phyloP scores from a whole-genome alignment of 257 asterid species.

The Fraxinus quadrangulata region DNA sequence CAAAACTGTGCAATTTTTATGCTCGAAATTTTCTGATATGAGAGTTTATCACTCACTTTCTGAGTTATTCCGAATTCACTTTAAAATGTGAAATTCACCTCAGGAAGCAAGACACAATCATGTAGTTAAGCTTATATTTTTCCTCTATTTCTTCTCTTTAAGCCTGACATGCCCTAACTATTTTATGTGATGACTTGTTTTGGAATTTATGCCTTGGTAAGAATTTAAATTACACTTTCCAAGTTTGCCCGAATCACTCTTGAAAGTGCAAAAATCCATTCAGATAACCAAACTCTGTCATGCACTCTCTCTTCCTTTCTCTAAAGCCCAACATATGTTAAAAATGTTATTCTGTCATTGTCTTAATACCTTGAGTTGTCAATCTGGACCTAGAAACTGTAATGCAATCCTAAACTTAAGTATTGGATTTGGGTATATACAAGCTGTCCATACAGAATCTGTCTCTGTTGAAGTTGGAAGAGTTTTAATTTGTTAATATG shows the following conservation, averaged over 20 bases:
- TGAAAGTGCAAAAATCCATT: neutral
- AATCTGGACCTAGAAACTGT: neutral
- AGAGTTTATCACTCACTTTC: neutral
- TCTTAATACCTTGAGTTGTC: neutral
- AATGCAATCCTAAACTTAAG: neutral
- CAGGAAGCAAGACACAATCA: neutral
- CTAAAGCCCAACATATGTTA: too few species aligned
- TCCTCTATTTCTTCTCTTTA: neutral
- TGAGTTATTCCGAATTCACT: neutral
- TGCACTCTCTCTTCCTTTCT: neutral
- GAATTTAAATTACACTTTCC: neutral
- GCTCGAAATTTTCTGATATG: neutral
- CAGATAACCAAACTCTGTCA: neutral
- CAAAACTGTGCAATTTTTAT: neutral
- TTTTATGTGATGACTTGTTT: neutral
- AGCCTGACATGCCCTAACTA: neutral
- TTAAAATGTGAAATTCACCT: neutral
- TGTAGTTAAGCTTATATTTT: neutral
- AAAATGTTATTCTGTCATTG: neutral
- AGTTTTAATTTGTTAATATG: too few species aligned
- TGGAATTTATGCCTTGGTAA: neutral
- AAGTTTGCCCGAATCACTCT: neutral
- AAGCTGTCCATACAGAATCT: neutral
- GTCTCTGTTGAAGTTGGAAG: neutral
- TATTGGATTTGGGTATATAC: neutral